These are phyloP conservation scores for Colletotrichum spinosum DNA, from an alignment of 2,329 filamentous ascomycete species.

Conservation along the genomic window DNA sequence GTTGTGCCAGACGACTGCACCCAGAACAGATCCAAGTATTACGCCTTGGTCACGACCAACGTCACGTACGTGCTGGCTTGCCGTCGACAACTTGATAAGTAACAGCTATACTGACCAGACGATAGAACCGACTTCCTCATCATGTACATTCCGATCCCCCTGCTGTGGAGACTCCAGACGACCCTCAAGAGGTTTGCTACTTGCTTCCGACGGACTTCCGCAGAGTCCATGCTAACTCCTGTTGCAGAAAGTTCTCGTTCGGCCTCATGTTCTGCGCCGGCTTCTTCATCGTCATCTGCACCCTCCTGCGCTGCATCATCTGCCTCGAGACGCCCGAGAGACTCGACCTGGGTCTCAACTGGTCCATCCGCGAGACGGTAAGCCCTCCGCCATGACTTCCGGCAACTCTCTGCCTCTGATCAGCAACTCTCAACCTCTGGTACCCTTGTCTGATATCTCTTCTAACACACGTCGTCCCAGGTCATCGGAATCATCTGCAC, in stretches of 20 bases:
- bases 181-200: conserved; percentile 14
- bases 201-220: not conserved
- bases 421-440: not conserved
- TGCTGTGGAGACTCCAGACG: conserved; percentile 31
- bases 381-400: not conserved
- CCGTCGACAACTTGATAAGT: no score
- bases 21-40: conserved; percentile 31
- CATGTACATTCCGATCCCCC: conserved; percentile 31
- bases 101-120: no score
- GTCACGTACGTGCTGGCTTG: conserved; percentile 8
- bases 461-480: not conserved
- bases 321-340: conserved; percentile 28
- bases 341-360: conserved; percentile 29
- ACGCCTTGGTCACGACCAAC: conserved; percentile 28
- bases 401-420: not conserved
- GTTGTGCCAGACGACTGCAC: conserved; percentile 20
- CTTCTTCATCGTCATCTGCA: conserved; percentile 38
- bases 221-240: not conserved
- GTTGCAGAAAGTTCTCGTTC: conserved; percentile 32
- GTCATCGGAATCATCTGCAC: conserved; percentile 31
- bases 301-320: conserved; percentile 35
- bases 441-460: not conserved
- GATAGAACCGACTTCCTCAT: conserved; percentile 27
- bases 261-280: conserved; percentile 38
- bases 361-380: conserved; percentile 38